Evolutionary conservation across 257 asterid genomes (phyloP), one percentile per base, ranked within the genome.

Genomic region (Handroanthus guayacan): DNA sequence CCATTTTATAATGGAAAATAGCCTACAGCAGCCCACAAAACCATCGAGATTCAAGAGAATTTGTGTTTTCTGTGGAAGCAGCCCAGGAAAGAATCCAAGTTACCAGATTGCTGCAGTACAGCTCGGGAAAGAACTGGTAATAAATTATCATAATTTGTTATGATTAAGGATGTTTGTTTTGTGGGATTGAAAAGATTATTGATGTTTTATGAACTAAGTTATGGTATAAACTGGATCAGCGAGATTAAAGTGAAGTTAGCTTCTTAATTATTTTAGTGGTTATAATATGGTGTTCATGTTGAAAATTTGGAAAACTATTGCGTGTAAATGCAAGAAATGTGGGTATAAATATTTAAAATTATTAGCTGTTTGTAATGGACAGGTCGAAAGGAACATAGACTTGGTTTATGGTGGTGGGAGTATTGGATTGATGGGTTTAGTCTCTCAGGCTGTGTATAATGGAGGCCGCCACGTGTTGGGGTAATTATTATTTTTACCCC

Each of bases 391-490:
- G 88, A 90, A 87, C 86, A 92, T 92, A 79, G 97, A 90, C 91
- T 80, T 92, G 80, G 96, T 92, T 14, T 92, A 92, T 79, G 97
- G 97, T 48, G 97, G 97, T 71, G 97, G 97, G 70, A 92, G 97
- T 82, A 81, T 90, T 52, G 97, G 97, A 52, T 82, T 92, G 83
- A 92, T 92, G 97, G 97, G 97, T 36, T 83, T 87, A 8, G 86
- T 92, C 68, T 92, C 97, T 66, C 93, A 87, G 85, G 91, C 97
- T 69, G 97, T 92, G 72, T 86, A 86, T 62, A 81, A 86, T 76
- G 97, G 97, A 7, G 97, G 97, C 36, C 89, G 97, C 84, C 97
- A 92, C 82, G 97, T 92, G 70, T 89, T 92, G 76, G 97, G 97
- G 97, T 90, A 83, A 2, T 5, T 5, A 66, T 6, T 0, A 16